Conservation (phyloP, 192 early-diverging fungal genomes). For the Backusella psychrophila region DNA sequence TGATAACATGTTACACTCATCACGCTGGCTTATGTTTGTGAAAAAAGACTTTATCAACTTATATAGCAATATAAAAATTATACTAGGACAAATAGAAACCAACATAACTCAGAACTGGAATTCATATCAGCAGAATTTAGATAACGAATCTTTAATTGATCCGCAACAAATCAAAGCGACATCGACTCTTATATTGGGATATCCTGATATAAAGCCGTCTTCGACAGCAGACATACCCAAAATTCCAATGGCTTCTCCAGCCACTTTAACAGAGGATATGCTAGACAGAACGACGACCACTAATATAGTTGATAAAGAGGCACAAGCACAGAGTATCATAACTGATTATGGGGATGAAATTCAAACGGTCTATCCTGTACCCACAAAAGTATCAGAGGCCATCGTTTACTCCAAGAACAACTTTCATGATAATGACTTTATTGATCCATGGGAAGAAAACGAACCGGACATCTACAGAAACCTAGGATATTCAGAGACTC, state of each 20-base stretch:
- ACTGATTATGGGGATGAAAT: background rate
- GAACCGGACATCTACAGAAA: background rate
- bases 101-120: background rate
- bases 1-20: background rate
- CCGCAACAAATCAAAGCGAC: background rate
- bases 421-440: background rate
- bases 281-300: background rate
- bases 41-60: background rate
- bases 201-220: background rate
- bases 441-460: background rate
- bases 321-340: background rate
- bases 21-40: background rate
- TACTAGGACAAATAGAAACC: background rate
- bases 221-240: background rate
- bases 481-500: constrained; percentile 16
- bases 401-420: background rate
- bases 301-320: background rate
- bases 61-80: background rate
- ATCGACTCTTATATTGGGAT: background rate
- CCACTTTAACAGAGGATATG: background rate
- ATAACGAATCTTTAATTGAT: background rate
- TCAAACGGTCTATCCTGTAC: background rate
- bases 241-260: background rate
- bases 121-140: background rate
- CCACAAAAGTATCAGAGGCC: background rate